These are phyloP conservation scores for Phyllostachys edulis DNA, from an alignment of 176 grass and related monocot species.

Conservation along the genomic window DNA sequence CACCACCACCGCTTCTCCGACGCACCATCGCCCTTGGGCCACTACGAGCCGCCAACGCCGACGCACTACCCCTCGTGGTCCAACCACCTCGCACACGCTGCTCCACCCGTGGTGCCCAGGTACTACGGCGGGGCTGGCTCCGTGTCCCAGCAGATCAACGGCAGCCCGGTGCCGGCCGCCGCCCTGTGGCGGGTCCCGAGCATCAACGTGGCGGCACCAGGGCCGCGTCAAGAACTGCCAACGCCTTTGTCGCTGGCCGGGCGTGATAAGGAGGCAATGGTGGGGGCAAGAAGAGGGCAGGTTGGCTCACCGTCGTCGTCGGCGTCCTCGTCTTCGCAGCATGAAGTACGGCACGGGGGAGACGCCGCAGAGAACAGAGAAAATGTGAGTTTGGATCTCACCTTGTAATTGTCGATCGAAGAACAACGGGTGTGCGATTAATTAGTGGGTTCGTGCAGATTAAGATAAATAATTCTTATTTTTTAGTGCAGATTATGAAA, in stretches of 20 bases:
- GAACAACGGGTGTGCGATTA: neutral
- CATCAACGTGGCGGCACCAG: neutral
- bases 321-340: conserved; percentile 42
- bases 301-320: conserved; percentile 35
- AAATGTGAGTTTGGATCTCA: conserved; percentile 89
- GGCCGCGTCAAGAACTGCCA: conserved; percentile 40
- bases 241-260: conserved; percentile 28
- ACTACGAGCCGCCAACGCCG: conserved; percentile 45
- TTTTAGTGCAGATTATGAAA: neutral
- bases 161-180: conserved; percentile 50
- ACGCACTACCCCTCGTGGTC: conserved; percentile 80
- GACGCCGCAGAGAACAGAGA: conserved; percentile 43
- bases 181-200: conserved; percentile 55
- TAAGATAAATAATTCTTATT: neutral
- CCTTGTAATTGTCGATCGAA: conserved; percentile 54
- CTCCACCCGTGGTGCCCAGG: conserved; percentile 21
- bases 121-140: conserved; percentile 59
- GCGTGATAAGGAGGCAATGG: conserved; percentile 44
- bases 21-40: conserved; percentile 21
- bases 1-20: conserved; percentile 39
- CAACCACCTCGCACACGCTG: neutral
- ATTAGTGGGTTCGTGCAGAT: conserved; percentile 25
- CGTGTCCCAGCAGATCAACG: conserved; percentile 61
- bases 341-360: conserved; percentile 39
- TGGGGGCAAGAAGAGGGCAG: conserved; percentile 28